A percentile compares a stretch with the other conserved stretches of the same genome.
phyloP scores from a whole-genome alignment of 2,329 filamentous ascomycete species.

The Arthrobotrys entomopaga region DNA sequence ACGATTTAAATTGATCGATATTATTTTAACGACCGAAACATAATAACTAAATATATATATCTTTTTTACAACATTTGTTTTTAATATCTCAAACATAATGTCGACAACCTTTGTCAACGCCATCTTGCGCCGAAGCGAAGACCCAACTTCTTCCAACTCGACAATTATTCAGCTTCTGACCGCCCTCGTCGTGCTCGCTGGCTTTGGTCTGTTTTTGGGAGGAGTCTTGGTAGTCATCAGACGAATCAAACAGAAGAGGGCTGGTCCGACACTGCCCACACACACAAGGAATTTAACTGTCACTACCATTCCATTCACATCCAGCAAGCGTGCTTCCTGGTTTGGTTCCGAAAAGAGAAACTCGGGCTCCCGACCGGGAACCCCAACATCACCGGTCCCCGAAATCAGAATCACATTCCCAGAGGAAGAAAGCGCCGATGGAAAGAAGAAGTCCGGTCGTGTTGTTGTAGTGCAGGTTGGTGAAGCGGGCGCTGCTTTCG shows the following conservation, averaged over 20 bases:
- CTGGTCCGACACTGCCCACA: slow-evolving; percentile 58
- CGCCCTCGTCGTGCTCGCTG: slow-evolving; percentile 78
- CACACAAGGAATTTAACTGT: slow-evolving; percentile 67
- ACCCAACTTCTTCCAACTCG: slow-evolving; percentile 65
- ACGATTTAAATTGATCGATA: slow-evolving; percentile 58
- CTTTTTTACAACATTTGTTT: slow-evolving; percentile 59
- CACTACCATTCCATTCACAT: slow-evolving; percentile 60
- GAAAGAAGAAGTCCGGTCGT: slow-evolving; percentile 82
- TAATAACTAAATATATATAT: slow-evolving; percentile 10
- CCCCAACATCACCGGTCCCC: slow-evolving; percentile 82
- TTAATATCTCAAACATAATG: slow-evolving; percentile 23
- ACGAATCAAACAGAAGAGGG: slow-evolving; percentile 69
- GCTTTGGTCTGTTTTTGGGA: slow-evolving; percentile 75
- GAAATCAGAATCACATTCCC: slow-evolving; percentile 99
- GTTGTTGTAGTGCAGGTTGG: slow-evolving; percentile 92
- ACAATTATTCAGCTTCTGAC: slow-evolving; percentile 81
- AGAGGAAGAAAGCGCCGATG: slow-evolving; percentile 87
- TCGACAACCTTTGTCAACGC: slow-evolving; percentile 43
- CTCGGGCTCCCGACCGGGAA: slow-evolving; percentile 57
- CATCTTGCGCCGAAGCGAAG: slow-evolving; percentile 61
- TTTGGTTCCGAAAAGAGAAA: slow-evolving; percentile 57
- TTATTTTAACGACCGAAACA: slow-evolving; percentile 22
- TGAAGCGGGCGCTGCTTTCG: slow-evolving; percentile 79
- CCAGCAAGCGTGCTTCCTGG: slow-evolving; percentile 54
- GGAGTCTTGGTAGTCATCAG: slow-evolving; percentile 78